These are phyloP conservation scores for Vicia villosa DNA, from an alignment of 306 rosid genomes.

Conservation along the genomic window DNA sequence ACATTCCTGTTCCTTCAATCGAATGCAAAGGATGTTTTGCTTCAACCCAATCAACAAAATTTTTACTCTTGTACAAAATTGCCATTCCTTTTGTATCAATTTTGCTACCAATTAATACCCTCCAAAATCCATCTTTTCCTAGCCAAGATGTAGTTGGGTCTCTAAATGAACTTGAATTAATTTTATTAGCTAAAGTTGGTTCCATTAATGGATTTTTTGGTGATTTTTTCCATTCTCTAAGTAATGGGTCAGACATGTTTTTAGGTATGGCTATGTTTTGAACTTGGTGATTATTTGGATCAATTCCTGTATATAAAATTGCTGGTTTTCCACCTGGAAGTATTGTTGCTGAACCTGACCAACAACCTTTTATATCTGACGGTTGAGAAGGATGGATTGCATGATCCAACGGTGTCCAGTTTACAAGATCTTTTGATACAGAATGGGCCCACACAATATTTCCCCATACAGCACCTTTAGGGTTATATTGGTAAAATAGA, in stretches of 20 bases:
- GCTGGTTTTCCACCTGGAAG: slow-evolving; percentile 62
- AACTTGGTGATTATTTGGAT: slow-evolving; percentile 62
- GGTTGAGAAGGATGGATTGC: slow-evolving; percentile 70
- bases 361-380: slow-evolving; percentile 74
- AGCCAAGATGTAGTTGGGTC: slow-evolving; percentile 89
- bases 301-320: slow-evolving; percentile 76
- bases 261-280: slow-evolving; percentile 79
- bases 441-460: slow-evolving; percentile 92
- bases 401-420: slow-evolving; percentile 68
- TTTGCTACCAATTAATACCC: slow-evolving; percentile 67
- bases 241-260: slow-evolving; percentile 70
- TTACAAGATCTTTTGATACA: slow-evolving; percentile 71
- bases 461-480: slow-evolving; percentile 76
- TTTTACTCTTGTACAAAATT: slow-evolving; percentile 59
- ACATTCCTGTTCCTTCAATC: slow-evolving; percentile 65
- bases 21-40: slow-evolving; percentile 67
- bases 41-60: slow-evolving; percentile 60
- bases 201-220: slow-evolving; percentile 70
- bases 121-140: slow-evolving; percentile 65
- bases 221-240: slow-evolving; percentile 71
- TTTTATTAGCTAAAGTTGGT: slow-evolving; percentile 47
- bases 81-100: slow-evolving; percentile 46
- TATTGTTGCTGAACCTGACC: slow-evolving; percentile 87
- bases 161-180: slow-evolving; percentile 68
- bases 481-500: slow-evolving; percentile 48